phyloP scores from a whole-genome alignment of 2,329 filamentous ascomycete species.

The Cryphonectria japonica region DNA sequence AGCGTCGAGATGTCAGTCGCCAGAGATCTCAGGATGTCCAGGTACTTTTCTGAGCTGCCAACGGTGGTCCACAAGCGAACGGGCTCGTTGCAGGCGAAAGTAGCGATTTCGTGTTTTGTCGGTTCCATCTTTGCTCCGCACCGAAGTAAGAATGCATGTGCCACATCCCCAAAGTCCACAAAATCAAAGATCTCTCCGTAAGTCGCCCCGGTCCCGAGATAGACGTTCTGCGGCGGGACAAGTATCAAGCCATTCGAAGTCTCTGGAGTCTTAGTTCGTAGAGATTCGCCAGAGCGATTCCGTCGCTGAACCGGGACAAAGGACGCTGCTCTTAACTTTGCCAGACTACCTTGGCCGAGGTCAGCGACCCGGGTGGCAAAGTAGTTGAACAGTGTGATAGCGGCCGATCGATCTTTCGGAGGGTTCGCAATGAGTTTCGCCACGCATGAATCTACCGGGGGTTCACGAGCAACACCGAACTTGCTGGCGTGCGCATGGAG shows the following conservation, averaged over 20 bases:
- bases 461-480: constrained; percentile 84
- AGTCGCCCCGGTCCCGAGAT: constrained; percentile 70
- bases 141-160: constrained; percentile 85
- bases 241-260: constrained; percentile 49
- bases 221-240: constrained; percentile 74
- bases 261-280: constrained; percentile 42
- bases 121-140: constrained; percentile 92
- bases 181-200: constrained; percentile 96
- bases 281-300: constrained; percentile 4
- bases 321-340: constrained; percentile 63
- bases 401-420: constrained; percentile 68
- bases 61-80: constrained; percentile 79
- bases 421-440: constrained; percentile 72
- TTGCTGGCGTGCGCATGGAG: constrained; percentile 80
- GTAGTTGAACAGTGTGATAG: constrained; percentile 78
- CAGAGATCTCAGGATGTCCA: constrained; percentile 78
- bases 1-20: constrained; percentile 72
- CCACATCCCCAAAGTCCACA: constrained; percentile 87
- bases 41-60: constrained; percentile 82
- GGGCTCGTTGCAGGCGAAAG: constrained; percentile 82
- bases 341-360: constrained; percentile 63
- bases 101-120: constrained; percentile 81
- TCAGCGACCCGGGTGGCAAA: constrained; percentile 79
- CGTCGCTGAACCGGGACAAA: constrained; percentile 69
- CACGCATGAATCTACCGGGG: constrained; percentile 76